A percentile compares a stretch with the other conserved stretches of the same genome.
Evolutionary conservation across 768 basidiomycete genomes (phyloP).

Genomic region (Kwoniella heveanensis): DNA sequence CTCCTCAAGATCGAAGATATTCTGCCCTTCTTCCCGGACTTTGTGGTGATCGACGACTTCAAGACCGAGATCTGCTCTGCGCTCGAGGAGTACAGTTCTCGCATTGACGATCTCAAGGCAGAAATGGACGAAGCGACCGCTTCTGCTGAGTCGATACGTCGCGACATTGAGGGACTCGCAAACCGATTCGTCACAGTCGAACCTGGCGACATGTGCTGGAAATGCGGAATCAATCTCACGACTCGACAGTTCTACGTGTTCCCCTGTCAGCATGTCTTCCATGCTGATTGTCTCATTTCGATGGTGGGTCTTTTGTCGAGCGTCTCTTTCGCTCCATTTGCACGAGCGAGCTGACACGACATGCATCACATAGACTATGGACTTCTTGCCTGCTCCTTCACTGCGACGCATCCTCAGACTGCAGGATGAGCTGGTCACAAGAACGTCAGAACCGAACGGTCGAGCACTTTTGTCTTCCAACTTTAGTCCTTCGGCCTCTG

Average conservation of each 20-base stretch:
- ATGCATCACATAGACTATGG: constrained; percentile 75
- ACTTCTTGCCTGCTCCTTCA: constrained; percentile 77
- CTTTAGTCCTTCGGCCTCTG: constrained; percentile 33
- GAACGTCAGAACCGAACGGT: constrained; percentile 54
- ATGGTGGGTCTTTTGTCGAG: constrained; percentile 65
- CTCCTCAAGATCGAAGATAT: constrained; percentile 98
- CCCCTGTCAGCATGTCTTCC: constrained; percentile 96
- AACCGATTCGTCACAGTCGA: constrained; percentile 92
- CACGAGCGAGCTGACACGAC: constrained; percentile 53
- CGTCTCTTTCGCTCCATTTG: constrained; percentile 74
- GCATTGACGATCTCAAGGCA: constrained; percentile 81
- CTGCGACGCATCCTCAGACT: constrained; percentile 82
- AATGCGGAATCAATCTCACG: constrained; percentile 73
- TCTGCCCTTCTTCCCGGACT: constrained; percentile 98
- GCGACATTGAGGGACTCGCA: constrained; percentile 80
- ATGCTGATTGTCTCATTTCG: constrained; percentile 93
- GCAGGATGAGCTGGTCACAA: constrained; percentile 75
- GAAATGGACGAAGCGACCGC: constrained; percentile 97
- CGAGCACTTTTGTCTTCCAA: constrained; percentile 46
- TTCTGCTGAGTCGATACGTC: constrained; percentile 88
- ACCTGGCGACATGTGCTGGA: constrained; percentile 79
- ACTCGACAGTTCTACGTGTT: constrained; percentile 93
- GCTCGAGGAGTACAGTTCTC: constrained; percentile 86
- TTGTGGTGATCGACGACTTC: constrained; percentile 98
- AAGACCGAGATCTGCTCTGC: constrained; percentile 98